These are phyloP conservation scores for Teunomyces atbi DNA, from an alignment of 805 yeast genomes.

Conservation along the genomic window DNA sequence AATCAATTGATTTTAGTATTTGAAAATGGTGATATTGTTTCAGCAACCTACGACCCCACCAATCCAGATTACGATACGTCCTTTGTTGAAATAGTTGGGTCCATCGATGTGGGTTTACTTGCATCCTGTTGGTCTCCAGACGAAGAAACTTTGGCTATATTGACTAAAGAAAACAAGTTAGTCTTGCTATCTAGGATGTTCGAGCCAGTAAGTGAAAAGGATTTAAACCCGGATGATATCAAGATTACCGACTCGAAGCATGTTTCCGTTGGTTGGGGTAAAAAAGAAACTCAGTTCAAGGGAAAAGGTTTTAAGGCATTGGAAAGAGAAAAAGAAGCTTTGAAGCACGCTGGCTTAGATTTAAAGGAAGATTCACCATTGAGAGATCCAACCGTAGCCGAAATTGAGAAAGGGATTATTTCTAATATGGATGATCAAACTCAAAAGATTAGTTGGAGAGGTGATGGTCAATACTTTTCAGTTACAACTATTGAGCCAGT, in stretches of 20 bases:
- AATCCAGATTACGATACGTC: conserved; percentile 51
- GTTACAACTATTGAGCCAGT: conserved; percentile 60
- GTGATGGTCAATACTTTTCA: conserved; percentile 84
- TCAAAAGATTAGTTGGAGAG: conserved; percentile 81
- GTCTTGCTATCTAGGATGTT: conserved; percentile 70
- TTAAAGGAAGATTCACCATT: conserved; percentile 55
- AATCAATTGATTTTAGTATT: conserved; percentile 65
- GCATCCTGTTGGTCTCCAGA: conserved; percentile 89
- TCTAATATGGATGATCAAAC: conserved; percentile 52
- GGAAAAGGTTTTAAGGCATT: conserved; percentile 86
- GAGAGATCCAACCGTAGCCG: conserved; percentile 86
- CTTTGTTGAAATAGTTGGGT: conserved; percentile 74
- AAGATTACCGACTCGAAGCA: conserved; percentile 61
- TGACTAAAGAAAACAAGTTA: conserved; percentile 60
- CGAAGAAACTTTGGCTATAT: conserved; percentile 76
- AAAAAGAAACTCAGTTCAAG: conserved; percentile 91
- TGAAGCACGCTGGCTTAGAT: conserved; percentile 67
- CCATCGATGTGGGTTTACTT: conserved; percentile 70
- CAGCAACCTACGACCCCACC: conserved; percentile 58
- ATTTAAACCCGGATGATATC: conserved; percentile 61
- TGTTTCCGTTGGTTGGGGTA: conserved; percentile 98
- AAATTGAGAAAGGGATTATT: conserved; percentile 65
- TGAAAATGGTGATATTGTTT: conserved; percentile 71
- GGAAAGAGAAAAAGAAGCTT: conserved; percentile 51
- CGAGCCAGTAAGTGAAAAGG: conserved; percentile 73